phyloP scores from a whole-genome alignment of 441 rosid genomes.

The Mallotus repandus region DNA sequence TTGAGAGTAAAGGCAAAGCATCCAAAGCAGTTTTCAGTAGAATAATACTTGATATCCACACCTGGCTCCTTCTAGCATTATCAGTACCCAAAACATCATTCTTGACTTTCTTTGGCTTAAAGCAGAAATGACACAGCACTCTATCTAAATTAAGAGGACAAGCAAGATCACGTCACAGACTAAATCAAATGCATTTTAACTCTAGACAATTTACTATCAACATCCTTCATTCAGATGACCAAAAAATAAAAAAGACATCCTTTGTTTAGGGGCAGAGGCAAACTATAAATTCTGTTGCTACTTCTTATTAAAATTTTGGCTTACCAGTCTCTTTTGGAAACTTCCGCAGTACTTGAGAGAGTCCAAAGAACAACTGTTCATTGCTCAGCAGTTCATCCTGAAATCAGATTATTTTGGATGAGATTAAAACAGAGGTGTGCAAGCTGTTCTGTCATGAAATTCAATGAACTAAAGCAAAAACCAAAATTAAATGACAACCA shows the following conservation, averaged over 20 bases:
- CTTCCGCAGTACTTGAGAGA: conserved; percentile 91
- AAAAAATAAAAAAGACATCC: too few species aligned
- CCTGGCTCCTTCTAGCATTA: conserved; percentile 83
- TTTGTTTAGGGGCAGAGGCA: neutral
- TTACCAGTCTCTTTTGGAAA: conserved; percentile 96
- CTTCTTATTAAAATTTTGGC: conserved; percentile 23
- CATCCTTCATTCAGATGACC: neutral
- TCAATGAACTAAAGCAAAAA: conserved; percentile 13
- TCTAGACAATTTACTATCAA: conserved; percentile 12
- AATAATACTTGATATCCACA: conserved; percentile 85
- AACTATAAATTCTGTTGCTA: conserved; percentile 6
- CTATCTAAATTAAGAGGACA: conserved; percentile 59
- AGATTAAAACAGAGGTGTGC: conserved; percentile 11
- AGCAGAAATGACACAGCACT: conserved; percentile 98
- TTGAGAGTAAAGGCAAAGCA: conserved; percentile 87
- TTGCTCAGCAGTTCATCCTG: conserved; percentile 98
- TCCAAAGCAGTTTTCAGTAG: conserved; percentile 95
- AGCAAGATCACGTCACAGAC: conserved; percentile 26
- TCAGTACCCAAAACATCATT: conserved; percentile 61
- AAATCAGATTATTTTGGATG: conserved; percentile 28
- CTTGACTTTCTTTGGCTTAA: conserved; percentile 84
- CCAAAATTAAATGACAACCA: neutral
- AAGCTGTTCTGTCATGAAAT: conserved; percentile 16
- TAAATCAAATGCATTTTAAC: conserved; percentile 19
- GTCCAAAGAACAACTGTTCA: conserved; percentile 95